Evolutionary conservation across 1,139 yeast genomes (phyloP).

Genomic region (Dujonia santamariae): DNA sequence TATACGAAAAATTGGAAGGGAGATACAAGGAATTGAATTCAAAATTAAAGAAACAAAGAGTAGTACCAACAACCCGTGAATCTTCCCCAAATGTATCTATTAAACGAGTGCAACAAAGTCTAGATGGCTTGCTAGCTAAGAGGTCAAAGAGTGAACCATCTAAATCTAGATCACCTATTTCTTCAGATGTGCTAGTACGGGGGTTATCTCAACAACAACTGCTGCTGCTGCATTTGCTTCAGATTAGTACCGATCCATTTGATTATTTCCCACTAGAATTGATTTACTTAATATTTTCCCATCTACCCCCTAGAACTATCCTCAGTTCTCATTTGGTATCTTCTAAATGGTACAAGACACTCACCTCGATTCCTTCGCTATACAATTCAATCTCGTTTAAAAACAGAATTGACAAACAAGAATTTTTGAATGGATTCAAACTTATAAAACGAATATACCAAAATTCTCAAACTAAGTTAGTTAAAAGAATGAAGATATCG

Average conservation of each 20-base stretch:
- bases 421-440: constrained; percentile 27
- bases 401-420: constrained; percentile 22
- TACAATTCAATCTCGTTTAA: constrained; percentile 25
- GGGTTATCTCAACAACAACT: no score
- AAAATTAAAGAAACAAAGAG: constrained; percentile 16
- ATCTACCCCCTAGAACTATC: constrained; percentile 18
- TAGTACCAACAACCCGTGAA: no score
- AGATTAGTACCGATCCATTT: constrained; percentile 29
- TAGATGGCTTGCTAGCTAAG: neutral
- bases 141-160: neutral
- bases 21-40: constrained; percentile 24
- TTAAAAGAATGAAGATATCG: constrained; percentile 22
- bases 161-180: neutral
- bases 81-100: neutral
- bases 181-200: no score
- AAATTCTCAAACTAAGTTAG: constrained; percentile 15
- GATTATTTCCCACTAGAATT: constrained; percentile 28
- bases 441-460: constrained; percentile 22
- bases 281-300: constrained; percentile 23
- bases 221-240: neutral
- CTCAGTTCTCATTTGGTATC: constrained; percentile 31
- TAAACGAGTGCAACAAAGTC: neutral
- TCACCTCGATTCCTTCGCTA: constrained; percentile 25
- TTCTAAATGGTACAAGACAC: constrained; percentile 28
- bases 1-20: constrained; percentile 22